Conservation (phyloP, 345 rosid genomes). For the Cardamine chenopodiifolia region DNA sequence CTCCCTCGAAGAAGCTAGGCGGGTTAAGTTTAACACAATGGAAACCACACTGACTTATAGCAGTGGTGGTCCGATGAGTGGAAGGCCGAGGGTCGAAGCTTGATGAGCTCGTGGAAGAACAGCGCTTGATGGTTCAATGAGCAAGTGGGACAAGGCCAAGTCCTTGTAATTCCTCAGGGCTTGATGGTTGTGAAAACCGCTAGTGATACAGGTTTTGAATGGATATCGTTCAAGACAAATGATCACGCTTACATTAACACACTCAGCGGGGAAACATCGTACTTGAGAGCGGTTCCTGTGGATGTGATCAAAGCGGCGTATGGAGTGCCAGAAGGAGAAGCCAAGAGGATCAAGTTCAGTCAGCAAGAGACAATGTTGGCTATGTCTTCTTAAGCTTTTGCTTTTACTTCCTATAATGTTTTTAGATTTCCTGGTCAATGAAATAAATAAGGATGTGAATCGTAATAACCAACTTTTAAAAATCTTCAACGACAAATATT, state of each 20-base stretch:
- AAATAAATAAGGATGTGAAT: constrained; percentile 15
- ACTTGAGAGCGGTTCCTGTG: constrained; percentile 53
- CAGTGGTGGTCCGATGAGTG: constrained; percentile 36
- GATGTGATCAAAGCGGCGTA: constrained; percentile 60
- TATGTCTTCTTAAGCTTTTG: constrained; percentile 18
- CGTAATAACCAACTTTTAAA: background rate
- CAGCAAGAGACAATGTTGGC: constrained; percentile 45
- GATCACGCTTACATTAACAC: constrained; percentile 52
- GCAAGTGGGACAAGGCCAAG: constrained; percentile 54
- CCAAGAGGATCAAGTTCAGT: constrained; percentile 54
- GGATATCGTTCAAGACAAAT: constrained; percentile 70
- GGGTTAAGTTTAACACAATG: constrained; percentile 32
- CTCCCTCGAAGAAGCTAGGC: constrained; percentile 32
- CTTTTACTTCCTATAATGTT: constrained; percentile 4
- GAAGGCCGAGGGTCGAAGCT: constrained; percentile 13
- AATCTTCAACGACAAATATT: background rate
- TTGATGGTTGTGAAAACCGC: constrained; percentile 58
- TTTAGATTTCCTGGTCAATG: constrained; percentile 19
- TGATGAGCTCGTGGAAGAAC: too few species aligned
- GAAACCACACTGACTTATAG: constrained; percentile 39
- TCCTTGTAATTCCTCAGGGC: constrained; percentile 68
- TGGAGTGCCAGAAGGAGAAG: constrained; percentile 58
- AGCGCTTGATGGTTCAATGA: too few species aligned
- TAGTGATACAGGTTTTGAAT: constrained; percentile 57
- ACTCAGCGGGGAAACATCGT: constrained; percentile 59